Conservation (phyloP, 1,284 basidiomycete species). For the Afroboletus lepidellus region DNA sequence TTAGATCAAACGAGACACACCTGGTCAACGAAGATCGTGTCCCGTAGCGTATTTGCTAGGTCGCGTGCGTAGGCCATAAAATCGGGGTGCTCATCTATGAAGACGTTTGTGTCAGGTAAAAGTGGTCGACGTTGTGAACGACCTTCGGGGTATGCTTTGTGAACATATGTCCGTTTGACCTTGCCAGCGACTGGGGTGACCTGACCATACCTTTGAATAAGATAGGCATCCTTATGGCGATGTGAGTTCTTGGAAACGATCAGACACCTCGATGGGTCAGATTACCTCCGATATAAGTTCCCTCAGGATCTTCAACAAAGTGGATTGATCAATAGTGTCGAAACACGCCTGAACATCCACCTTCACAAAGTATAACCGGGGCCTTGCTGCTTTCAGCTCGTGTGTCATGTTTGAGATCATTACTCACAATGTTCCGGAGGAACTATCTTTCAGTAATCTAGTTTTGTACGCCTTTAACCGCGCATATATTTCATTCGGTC, state of each 20-base stretch:
- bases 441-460: constrained; percentile 42
- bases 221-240: constrained; percentile 54
- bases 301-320: constrained; percentile 76
- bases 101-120: neutral
- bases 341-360: constrained; percentile 95
- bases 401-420: neutral
- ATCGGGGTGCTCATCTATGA: constrained; percentile 65
- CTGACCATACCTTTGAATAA: constrained; percentile 65
- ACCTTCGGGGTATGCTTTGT: constrained; percentile 71
- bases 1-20: constrained; percentile 37
- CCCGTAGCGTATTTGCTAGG: constrained; percentile 63
- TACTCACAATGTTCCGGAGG: constrained; percentile 54
- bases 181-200: constrained; percentile 51
- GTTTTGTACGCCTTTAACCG: constrained; percentile 72
- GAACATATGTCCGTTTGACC: constrained; percentile 55
- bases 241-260: neutral
- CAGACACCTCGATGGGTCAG: neutral
- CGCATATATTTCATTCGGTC: constrained; percentile 79
- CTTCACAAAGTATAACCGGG: constrained; percentile 92
- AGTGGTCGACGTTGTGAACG: constrained; percentile 1
- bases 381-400: constrained; percentile 45
- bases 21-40: constrained; percentile 86
- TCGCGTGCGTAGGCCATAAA: constrained; percentile 69
- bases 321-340: constrained; percentile 92
- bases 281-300: constrained; percentile 73